Evolutionary conservation across 2,329 filamentous ascomycete species (phyloP).

Genomic region (Exserohilum turcica): DNA sequence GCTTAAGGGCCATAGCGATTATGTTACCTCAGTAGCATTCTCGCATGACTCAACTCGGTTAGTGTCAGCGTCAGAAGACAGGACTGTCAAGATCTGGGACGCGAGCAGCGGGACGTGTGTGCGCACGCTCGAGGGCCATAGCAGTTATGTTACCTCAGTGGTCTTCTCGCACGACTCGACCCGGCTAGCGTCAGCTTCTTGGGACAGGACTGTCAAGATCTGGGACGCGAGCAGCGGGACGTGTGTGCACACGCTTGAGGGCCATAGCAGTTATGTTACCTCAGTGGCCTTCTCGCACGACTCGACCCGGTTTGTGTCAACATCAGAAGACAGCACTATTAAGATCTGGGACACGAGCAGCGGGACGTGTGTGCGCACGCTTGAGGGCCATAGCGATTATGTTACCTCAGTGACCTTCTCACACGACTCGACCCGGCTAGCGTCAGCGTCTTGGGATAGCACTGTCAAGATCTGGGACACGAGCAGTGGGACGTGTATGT

Average conservation of each 20-base stretch:
- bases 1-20: too few relatives aligned
- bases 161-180: neutral
- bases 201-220: neutral
- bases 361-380: neutral
- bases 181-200: neutral
- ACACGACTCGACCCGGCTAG: neutral
- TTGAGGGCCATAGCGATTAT: neutral
- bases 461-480: neutral
- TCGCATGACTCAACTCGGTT: too few relatives aligned
- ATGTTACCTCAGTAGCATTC: too few relatives aligned
- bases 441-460: neutral
- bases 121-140: too few relatives aligned
- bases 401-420: neutral
- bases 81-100: too few relatives aligned
- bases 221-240: neutral
- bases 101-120: too few relatives aligned
- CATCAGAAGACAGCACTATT: conserved; percentile 19
- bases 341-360: conserved; percentile 10
- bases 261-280: neutral
- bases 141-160: too few relatives aligned
- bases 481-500: conserved; percentile 5
- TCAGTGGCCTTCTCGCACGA: neutral
- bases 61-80: too few relatives aligned
- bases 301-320: conserved; percentile 4
- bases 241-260: neutral